Conservation (phyloP, 257 asterid genomes). For the Coffea eugenioides region DNA sequence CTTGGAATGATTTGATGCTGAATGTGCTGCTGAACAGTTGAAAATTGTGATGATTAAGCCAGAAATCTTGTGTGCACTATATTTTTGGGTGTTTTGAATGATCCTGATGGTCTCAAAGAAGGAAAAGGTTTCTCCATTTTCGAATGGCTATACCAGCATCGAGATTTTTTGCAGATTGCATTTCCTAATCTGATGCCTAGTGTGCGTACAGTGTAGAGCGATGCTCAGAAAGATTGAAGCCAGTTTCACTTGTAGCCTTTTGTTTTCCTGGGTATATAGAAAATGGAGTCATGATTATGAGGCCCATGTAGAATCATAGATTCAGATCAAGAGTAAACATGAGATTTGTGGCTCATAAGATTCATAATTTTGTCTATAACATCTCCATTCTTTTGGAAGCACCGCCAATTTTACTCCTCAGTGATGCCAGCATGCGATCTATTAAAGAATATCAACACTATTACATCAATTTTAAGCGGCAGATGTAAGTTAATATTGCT, state of each 20-base stretch:
- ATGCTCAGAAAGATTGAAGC: background rate
- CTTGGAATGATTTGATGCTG: constrained; percentile 87
- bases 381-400: background rate
- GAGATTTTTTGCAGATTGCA: background rate
- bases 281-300: background rate
- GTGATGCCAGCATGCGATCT: background rate
- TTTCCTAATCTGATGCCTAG: background rate
- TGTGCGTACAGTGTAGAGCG: background rate
- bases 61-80: background rate
- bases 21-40: constrained; percentile 42
- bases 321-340: background rate
- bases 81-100: background rate
- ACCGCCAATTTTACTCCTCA: background rate
- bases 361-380: background rate
- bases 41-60: background rate
- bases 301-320: background rate
- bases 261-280: background rate
- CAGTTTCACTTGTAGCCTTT: background rate
- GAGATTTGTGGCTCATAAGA: background rate
- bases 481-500: background rate
- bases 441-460: background rate
- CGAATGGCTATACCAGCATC: background rate
- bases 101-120: background rate
- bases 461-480: background rate
- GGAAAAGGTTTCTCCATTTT: background rate